Evolutionary conservation across 139 green algal genomes (phyloP), one percentile per base, ranked within the genome.

Genomic region (Haematococcus sp.): DNA sequence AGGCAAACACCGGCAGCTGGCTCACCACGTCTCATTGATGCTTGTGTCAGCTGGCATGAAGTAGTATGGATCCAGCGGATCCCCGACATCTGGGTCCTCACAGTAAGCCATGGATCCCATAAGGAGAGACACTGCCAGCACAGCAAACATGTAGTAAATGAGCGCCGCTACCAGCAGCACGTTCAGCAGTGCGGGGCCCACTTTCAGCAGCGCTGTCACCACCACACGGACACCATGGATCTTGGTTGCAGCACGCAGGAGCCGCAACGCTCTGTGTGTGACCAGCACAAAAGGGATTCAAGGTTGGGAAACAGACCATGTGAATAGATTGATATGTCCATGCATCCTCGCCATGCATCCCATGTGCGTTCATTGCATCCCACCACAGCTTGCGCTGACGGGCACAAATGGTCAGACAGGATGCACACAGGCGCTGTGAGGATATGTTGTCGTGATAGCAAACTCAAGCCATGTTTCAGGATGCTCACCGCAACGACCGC

Each of bases 101-200:
- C 80, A 85, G 9, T 44, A 35, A 20, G 67, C 89, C 83, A 75
- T 81, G 67, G 7, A 33, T 0, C 76, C 76, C 28, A 40, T 67
- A n/a, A 92, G 63, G 23, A 92, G 68, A 63, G 88, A 84, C 22
- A 94, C 71, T 13, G 68, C 84, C 49, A 94, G 78, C 63, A 94
- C 63, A 28, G 74, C 87, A 78, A 94, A 93, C 23, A 91, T 88
- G 52, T 91, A 75, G 79, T 87, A 91, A 75, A 94, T 88, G 23
- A 91, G 79, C 31, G 86, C 17, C 34, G 78, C 90, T 5, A 94
- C 61, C 28, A 92, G 75, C 31, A 87, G 9, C 0, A 94, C 85
- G 78, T 91, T 91, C 35, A 75, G 46, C 32, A 92, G 77, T 1
- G 79, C 67, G 1, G 88, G 89, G 23, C 92, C 74, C 40, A 77